phyloP scores from a whole-genome alignment of 176 grass and related monocot genomes.

The Leersia perrieri region DNA sequence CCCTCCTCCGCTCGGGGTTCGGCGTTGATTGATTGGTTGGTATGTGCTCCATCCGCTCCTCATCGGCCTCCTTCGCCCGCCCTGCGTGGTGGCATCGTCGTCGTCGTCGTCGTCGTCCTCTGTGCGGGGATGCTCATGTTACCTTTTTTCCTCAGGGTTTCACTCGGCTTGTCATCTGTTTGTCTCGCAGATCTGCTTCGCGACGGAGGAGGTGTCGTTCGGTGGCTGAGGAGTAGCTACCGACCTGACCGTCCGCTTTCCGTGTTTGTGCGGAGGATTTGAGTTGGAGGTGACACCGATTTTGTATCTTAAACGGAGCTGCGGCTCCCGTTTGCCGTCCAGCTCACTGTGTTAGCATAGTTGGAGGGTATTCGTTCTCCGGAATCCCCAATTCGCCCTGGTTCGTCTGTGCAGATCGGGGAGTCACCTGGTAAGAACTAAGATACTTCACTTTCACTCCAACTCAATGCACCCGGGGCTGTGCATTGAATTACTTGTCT shows the following conservation, averaged over 20 bases:
- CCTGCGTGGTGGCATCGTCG: too few relatives aligned
- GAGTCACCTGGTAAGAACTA: background rate
- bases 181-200: conserved; percentile 14
- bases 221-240: background rate
- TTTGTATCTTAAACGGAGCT: background rate
- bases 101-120: background rate
- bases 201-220: background rate
- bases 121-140: background rate
- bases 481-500: background rate
- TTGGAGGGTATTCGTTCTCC: background rate
- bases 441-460: background rate
- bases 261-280: background rate
- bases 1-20: background rate
- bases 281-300: background rate
- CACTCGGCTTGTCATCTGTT: background rate
- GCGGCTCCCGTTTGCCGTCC: background rate
- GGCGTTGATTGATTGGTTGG: background rate
- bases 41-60: background rate
- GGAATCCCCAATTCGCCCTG: background rate
- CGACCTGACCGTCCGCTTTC: background rate
- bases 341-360: background rate
- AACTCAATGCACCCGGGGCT: background rate
- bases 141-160: background rate
- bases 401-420: background rate
- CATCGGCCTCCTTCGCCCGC: background rate